phyloP scores from a whole-genome alignment of 768 basidiomycete species.

The Mycena rosella region DNA sequence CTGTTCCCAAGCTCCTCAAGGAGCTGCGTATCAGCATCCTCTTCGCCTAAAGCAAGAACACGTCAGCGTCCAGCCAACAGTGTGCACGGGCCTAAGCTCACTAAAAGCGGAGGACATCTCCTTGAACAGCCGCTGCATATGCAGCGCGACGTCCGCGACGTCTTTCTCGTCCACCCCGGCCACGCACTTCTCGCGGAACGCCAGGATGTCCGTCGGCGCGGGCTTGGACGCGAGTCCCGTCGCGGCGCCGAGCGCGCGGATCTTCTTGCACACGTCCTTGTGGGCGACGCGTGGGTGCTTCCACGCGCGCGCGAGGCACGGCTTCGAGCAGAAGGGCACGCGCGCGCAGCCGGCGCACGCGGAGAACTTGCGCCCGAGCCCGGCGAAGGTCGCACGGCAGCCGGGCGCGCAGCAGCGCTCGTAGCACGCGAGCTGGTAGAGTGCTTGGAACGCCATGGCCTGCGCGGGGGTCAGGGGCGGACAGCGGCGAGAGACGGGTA shows the following conservation, averaged over 20 bases:
- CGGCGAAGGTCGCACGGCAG: neutral
- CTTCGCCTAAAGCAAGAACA: neutral
- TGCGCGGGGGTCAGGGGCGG: neutral
- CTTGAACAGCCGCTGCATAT: slow-evolving; percentile 5
- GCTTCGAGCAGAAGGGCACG: slow-evolving; percentile 8
- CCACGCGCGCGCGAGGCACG: slow-evolving; percentile 7
- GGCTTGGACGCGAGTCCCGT: slow-evolving; percentile 1
- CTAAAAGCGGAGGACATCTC: slow-evolving; percentile 17
- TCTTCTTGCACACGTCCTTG: slow-evolving; percentile 16
- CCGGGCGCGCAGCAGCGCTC: slow-evolving; percentile 10
- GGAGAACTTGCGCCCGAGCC: slow-evolving; percentile 8
- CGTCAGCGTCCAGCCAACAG: neutral
- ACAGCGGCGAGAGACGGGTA: neutral
- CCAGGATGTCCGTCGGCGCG: neutral
- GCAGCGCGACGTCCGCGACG: slow-evolving; percentile 8
- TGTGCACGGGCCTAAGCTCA: neutral
- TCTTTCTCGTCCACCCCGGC: neutral
- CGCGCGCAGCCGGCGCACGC: slow-evolving; percentile 2
- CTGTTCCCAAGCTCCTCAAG: neutral
- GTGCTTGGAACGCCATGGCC: slow-evolving; percentile 4
- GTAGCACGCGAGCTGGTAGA: slow-evolving; percentile 4
- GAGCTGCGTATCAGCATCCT: too few species aligned
- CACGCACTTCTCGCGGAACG: neutral
- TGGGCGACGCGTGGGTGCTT: slow-evolving; percentile 2
- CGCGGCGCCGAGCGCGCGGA: neutral